Conservation (phyloP, 148 eudicot genomes). For the Persicaria maculosa region DNA sequence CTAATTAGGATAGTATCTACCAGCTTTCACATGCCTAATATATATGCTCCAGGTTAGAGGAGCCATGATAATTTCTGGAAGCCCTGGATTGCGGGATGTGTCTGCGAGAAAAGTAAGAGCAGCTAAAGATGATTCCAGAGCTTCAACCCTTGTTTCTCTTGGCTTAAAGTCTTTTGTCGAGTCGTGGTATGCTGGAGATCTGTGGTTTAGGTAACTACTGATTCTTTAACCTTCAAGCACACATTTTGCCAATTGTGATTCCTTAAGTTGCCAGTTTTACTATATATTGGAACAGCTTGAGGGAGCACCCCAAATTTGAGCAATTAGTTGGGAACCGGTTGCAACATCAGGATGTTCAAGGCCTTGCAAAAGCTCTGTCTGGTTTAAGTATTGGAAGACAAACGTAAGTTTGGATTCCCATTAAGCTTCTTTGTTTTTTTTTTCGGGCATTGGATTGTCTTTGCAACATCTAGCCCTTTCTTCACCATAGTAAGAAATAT, state of each 20-base stretch:
- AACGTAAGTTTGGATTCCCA: slow-evolving; percentile 45
- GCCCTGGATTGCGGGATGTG: slow-evolving; percentile 66
- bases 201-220: slow-evolving; percentile 74
- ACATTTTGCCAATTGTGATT: not conserved
- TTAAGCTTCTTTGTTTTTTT: not conserved
- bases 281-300: slow-evolving; percentile 48
- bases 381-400: slow-evolving; percentile 82
- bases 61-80: slow-evolving; percentile 84
- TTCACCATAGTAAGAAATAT: not conserved
- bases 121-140: slow-evolving; percentile 72
- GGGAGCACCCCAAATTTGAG: slow-evolving; percentile 66
- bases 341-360: slow-evolving; percentile 52
- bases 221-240: slow-evolving; percentile 2
- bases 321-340: slow-evolving; percentile 42
- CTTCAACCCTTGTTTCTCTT: slow-evolving; percentile 40
- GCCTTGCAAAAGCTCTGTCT: slow-evolving; percentile 68
- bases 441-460: not conserved
- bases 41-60: slow-evolving; percentile 43
- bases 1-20: not conserved
- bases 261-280: not conserved
- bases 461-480: not conserved
- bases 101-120: slow-evolving; percentile 49
- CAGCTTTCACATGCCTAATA: not conserved
- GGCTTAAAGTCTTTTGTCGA: slow-evolving; percentile 60
- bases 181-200: slow-evolving; percentile 65